Conservation (phyloP, 2,329 filamentous ascomycete species). For the Fusarium floridanum region DNA sequence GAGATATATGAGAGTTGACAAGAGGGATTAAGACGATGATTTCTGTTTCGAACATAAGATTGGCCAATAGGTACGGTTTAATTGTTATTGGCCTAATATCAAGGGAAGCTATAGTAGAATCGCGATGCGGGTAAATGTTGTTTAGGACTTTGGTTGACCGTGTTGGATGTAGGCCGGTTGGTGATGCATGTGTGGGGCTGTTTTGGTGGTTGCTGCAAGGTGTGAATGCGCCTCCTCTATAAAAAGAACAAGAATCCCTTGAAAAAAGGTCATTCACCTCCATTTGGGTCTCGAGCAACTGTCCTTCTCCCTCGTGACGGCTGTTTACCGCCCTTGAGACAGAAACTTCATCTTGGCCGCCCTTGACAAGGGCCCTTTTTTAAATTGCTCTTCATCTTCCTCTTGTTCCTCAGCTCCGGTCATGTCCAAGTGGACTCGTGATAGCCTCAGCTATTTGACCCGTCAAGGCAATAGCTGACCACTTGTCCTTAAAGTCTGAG, state of each 20-base stretch:
- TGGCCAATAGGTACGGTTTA: not conserved
- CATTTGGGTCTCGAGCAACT: not conserved
- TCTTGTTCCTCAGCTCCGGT: not conserved
- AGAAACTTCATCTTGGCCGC: not conserved
- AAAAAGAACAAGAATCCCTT: slow-evolving; percentile 35
- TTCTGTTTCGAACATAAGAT: not conserved
- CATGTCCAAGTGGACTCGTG: not conserved
- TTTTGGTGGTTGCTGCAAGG: slow-evolving; percentile 15
- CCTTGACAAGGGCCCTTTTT: slow-evolving; percentile 23
- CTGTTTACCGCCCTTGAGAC: not conserved
- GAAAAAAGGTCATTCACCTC: not conserved
- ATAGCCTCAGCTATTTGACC: slow-evolving; percentile 1
- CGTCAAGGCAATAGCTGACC: not conserved
- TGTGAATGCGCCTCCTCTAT: slow-evolving; percentile 29
- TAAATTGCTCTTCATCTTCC: slow-evolving; percentile 2
- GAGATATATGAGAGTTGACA: not conserved
- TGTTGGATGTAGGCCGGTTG: slow-evolving; percentile 4
- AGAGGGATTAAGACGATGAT: not conserved
- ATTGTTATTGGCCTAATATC: not conserved
- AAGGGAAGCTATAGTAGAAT: not conserved
- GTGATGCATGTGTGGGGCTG: slow-evolving; percentile 27
- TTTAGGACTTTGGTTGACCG: slow-evolving; percentile 4
- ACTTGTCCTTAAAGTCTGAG: slow-evolving; percentile 7
- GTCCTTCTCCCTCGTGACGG: not conserved
- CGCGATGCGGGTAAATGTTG: slow-evolving; percentile 2